Evolutionary conservation across 2,329 filamentous ascomycete genomes (phyloP).

Genomic region (Parafenestella ontariensis): DNA sequence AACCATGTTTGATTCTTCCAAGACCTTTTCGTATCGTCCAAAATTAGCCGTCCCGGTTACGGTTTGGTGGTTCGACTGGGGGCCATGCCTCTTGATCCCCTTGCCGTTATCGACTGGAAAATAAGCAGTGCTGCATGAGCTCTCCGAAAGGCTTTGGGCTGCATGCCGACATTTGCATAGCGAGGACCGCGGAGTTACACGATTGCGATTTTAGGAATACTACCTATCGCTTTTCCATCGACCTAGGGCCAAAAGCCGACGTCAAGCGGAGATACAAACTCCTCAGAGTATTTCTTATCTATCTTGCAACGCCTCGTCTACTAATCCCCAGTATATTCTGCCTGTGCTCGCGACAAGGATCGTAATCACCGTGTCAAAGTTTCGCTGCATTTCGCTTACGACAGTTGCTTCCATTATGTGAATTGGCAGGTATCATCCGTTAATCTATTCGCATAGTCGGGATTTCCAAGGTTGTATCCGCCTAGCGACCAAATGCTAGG

Average conservation of each 20-base stretch:
- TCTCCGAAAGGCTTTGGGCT: constrained; percentile 5
- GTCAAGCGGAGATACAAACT: no score
- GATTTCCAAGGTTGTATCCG: constrained; percentile 5
- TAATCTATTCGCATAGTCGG: not conserved
- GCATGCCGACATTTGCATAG: not conserved
- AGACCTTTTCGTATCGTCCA: constrained; percentile 2
- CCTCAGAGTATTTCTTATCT: no score
- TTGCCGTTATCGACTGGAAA: not conserved
- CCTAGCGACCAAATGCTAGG: constrained; percentile 4
- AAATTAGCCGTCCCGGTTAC: not conserved
- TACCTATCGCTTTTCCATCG: no score
- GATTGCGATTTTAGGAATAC: constrained; percentile 6
- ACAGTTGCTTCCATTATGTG: not conserved
- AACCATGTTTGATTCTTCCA: constrained; percentile 3
- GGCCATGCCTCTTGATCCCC: constrained; percentile 1
- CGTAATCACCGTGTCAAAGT: not conserved
- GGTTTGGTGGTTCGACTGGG: not conserved
- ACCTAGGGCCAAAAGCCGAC: not conserved
- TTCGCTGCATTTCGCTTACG: constrained; percentile 1
- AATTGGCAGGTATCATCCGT: not conserved
- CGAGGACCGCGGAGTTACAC: constrained; percentile 5
- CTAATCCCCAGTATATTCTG: no score
- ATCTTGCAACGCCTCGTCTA: no score
- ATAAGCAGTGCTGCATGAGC: constrained; percentile 3
- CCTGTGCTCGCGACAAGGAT: no score